Evolutionary conservation across 495 filamentous ascomycete species (phyloP), one percentile per base, ranked within the genome.

Genomic region (Hypoxylon trugodes): DNA sequence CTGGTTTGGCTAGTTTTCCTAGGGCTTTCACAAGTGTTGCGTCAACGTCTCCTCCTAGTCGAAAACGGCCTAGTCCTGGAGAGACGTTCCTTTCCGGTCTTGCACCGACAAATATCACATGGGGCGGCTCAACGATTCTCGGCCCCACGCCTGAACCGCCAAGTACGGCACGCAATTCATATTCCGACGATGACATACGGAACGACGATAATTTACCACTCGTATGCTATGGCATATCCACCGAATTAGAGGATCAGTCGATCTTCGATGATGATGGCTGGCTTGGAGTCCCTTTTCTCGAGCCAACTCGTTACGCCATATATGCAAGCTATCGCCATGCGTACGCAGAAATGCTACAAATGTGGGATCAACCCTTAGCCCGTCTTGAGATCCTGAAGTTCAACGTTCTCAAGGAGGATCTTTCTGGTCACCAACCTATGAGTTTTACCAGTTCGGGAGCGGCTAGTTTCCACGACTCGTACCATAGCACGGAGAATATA

Each of bases 301-400:
- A 96, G 52, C 82, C 81, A 4, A 81, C 76, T 26, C 84, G 85
- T 36, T 74, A 82, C 38, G 69, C 77, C 26, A 71, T 88, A 4
- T 93, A 92, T 65, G 77, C 76, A 6, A 82, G 84, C 37, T 97
- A 96, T 73, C 86, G 93, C 13, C 82, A 84, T 48, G 81, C 86
- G 32, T 97, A 97, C 69, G 91, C 94, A 8, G 83, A 94, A 59
- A 82, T 96, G 64, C 81, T 97, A 1, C 87, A 85, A 38, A 84
- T 89, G 54, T 97, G 94, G 93, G 83, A 84, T n/a, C 79, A 94
- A 6, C 88, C 89, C 0, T 79, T 90, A 3, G 82, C 88, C 25
- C 82, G 89, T 13, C 84, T 91, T 5, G 92, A 97, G 74, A 84
- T 97, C 16, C 78, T 96, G 51, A 96, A 96, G 66, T 94, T 93